Conservation (phyloP, 169 alveolate species). For the Miamiensis avidus region DNA sequence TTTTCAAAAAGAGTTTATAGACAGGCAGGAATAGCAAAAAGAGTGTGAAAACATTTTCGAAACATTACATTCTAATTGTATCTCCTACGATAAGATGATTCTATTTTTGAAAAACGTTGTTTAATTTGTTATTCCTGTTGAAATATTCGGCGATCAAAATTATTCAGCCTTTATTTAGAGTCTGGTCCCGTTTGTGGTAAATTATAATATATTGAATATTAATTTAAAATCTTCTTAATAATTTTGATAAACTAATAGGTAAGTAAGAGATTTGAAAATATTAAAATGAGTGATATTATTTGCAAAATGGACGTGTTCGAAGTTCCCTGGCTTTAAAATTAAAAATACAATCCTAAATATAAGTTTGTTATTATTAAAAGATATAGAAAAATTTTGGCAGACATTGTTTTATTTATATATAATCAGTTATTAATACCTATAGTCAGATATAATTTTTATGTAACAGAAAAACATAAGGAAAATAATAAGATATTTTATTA, state of each 20-base stretch:
- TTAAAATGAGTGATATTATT: constrained; percentile 26
- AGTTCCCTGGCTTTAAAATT: constrained; percentile 27
- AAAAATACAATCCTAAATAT: not conserved
- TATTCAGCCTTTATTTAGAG: constrained; percentile 21
- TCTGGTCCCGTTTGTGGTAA: not conserved
- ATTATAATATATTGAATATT: too few relatives aligned
- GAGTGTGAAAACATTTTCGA: not conserved
- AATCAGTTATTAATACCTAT: constrained; percentile 27
- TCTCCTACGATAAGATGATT: constrained; percentile 7
- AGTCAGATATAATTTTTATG: constrained; percentile 43
- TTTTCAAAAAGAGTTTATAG: not conserved
- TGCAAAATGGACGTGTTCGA: constrained; percentile 30
- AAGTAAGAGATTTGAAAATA: constrained; percentile 39
- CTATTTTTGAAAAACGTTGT: constrained; percentile 10
- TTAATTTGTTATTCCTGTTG: constrained; percentile 19
- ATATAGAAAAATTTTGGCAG: constrained; percentile 17
- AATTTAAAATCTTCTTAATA: not conserved
- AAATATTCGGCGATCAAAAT: constrained; percentile 33
- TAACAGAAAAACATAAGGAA: constrained; percentile 42
- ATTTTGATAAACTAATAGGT: not conserved
- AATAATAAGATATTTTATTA: constrained; percentile 39
- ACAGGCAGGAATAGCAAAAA: not conserved
- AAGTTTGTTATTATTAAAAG: not conserved
- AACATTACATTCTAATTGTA: not conserved
- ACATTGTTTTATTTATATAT: constrained; percentile 14